Conservation (phyloP, 2,329 filamentous ascomycete genomes). For the Pseudogymnoascus sp. region DNA sequence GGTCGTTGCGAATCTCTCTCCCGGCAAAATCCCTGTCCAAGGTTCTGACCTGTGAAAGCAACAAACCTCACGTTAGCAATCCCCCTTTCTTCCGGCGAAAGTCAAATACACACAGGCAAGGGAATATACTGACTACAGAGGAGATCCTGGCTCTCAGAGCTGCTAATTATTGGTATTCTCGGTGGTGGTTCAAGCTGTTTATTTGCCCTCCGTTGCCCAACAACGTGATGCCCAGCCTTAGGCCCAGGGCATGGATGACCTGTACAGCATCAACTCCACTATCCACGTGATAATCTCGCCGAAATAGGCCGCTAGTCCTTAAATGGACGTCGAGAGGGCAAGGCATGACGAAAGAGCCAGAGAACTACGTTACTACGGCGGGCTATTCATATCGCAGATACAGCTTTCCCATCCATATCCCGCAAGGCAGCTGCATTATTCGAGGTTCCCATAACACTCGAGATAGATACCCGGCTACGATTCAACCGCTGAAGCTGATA, state of each 20-base stretch:
- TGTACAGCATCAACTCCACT: slow-evolving; percentile 6
- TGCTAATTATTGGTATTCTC: slow-evolving; percentile 8
- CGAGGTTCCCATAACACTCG: not conserved
- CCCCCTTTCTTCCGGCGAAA: not conserved
- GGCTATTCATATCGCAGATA: not conserved
- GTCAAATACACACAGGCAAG: not conserved
- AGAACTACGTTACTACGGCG: not conserved
- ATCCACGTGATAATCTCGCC: slow-evolving; percentile 7
- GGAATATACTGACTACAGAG: not conserved
- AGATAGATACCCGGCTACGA: not conserved
- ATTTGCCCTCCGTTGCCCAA: slow-evolving; percentile 5
- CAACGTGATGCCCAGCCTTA: slow-evolving; percentile 6
- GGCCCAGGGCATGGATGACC: slow-evolving; percentile 6
- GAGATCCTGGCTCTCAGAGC: slow-evolving; percentile 3
- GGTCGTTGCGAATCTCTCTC: slow-evolving; percentile 8
- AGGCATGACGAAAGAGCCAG: slow-evolving; percentile 1
- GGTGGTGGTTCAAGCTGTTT: slow-evolving; percentile 3
- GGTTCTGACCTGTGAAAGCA: not conserved
- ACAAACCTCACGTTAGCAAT: not conserved
- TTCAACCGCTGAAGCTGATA: not conserved
- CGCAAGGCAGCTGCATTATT: not conserved
- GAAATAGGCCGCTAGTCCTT: not conserved
- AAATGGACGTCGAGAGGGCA: not conserved
- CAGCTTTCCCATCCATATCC: slow-evolving; percentile 1
- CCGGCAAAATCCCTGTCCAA: slow-evolving; percentile 9